Evolutionary conservation across 2,329 filamentous ascomycete genomes (phyloP), one percentile per base, ranked within the genome.

Genomic region (Microcera coccophila): DNA sequence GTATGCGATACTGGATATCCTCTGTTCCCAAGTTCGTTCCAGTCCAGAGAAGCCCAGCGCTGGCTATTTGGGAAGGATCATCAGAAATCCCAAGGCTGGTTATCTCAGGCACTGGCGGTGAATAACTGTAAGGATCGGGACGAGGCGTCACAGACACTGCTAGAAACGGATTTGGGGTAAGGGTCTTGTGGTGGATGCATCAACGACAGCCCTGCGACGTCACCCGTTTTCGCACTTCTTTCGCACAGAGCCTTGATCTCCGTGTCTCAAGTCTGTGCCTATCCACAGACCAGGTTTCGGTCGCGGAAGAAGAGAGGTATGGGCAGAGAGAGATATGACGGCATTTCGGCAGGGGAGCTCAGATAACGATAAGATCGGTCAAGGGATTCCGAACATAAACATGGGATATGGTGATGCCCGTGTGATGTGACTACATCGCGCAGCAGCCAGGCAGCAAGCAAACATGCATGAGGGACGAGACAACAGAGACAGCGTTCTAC

Each of bases 61-160:
- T n/a, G n/a, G n/a, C n/a, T n/a, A n/a, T n/a, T n/a, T n/a, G n/a
- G n/a, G n/a, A n/a, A n/a, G n/a, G n/a, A n/a, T n/a, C n/a, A n/a
- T n/a, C n/a, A n/a, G n/a, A n/a, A n/a, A n/a, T n/a, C n/a, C n/a
- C n/a, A n/a, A n/a, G n/a, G n/a, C n/a, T n/a, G n/a, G n/a, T n/a
- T n/a, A n/a, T 33, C 24, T 28, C 26, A 28, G 22, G 28, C 38
- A 43, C 18, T 36, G 44, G 44, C 41, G 44, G 41, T 47, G 40
- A 43, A 47, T 40, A 22, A 38, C 21, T 7, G 7, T 12, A 26
- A 7, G 22, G 22, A 26, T 26, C 7, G 22, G 22, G 22, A 38
- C 20, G 31, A 39, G 22, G 34, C 36, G 26, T 41, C 14, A 31
- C 18, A 29, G 32, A 29, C 22, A 34, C 33, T 32, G 29, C 29